A percentile compares a stretch with the other conserved stretches of the same genome.
phyloP scores from a whole-genome alignment of 352 stramenopile species.

The Pythium utonaiense region DNA sequence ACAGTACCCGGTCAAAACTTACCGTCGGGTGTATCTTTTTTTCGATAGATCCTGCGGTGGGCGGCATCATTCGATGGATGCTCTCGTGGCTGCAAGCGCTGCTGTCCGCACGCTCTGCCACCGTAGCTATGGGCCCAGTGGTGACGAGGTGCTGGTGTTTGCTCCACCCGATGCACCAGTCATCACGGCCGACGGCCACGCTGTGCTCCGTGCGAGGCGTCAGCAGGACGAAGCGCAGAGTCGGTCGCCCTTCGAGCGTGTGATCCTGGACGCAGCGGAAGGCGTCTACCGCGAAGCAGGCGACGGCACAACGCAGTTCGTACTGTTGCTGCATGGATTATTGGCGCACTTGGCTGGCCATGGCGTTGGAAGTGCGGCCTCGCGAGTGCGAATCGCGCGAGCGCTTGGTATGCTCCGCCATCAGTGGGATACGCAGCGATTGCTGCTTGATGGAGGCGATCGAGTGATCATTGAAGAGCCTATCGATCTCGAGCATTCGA shows the following conservation, averaged over 20 bases:
- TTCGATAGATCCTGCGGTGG: too few species aligned
- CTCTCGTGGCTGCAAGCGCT: conserved; percentile 5
- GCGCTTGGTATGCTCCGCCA: conserved; percentile 35
- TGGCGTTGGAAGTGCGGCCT: neutral
- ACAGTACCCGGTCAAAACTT: neutral
- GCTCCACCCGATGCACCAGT: conserved; percentile 51
- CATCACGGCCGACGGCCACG: conserved; percentile 49
- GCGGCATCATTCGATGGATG: conserved; percentile 14
- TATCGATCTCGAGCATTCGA: neutral
- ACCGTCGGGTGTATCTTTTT: neutral
- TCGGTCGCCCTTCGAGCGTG: conserved; percentile 27
- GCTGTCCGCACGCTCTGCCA: conserved; percentile 35
- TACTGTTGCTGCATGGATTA: conserved; percentile 46
- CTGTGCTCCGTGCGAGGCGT: conserved; percentile 42
- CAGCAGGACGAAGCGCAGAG: conserved; percentile 5
- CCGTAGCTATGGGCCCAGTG: conserved; percentile 44
- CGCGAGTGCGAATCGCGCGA: conserved; percentile 25
- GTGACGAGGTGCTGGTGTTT: conserved; percentile 55
- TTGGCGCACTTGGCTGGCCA: conserved; percentile 10
- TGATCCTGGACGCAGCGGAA: conserved; percentile 47
- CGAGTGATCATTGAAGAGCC: conserved; percentile 7
- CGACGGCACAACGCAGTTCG: conserved; percentile 54
- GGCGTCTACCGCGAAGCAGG: conserved; percentile 47
- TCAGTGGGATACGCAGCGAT: conserved; percentile 1
- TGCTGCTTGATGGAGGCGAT: neutral